Conservation (phyloP, 805 yeast genomes). For the Tetrapisispora fleetii region DNA sequence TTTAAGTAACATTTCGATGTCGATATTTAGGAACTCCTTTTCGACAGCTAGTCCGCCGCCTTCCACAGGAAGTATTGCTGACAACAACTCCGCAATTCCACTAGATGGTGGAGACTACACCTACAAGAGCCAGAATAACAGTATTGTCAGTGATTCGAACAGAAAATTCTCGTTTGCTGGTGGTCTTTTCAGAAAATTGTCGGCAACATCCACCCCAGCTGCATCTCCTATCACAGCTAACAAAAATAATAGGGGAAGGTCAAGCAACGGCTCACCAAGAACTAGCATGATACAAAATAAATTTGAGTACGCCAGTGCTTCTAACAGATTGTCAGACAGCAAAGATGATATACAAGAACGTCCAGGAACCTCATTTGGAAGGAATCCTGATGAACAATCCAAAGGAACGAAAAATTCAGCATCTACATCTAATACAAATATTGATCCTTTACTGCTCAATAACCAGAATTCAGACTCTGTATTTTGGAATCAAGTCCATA, state of each 20-base stretch:
- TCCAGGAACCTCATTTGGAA: constrained; percentile 12
- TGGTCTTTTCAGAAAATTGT: constrained; percentile 16
- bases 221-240: not conserved
- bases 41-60: not conserved
- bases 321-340: not conserved
- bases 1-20: constrained; percentile 18
- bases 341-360: not conserved
- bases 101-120: not conserved
- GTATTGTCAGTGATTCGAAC: constrained; percentile 7
- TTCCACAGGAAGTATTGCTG: not conserved
- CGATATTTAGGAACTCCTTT: constrained; percentile 2
- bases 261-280: not conserved
- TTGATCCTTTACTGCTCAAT: not conserved
- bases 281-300: constrained; percentile 23
- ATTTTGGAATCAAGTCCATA: constrained; percentile 2
- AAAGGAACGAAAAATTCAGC: constrained; percentile 2
- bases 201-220: constrained; percentile 3
- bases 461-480: not conserved
- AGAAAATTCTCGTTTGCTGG: constrained; percentile 23
- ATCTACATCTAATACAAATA: not conserved
- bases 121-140: not conserved
- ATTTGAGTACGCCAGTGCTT: constrained; percentile 11
- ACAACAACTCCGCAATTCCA: not conserved
- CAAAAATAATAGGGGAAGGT: not conserved
- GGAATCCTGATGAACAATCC: constrained; percentile 6